These are phyloP conservation scores for Alternaria panax DNA, from an alignment of 2,329 filamentous ascomycete species.

Conservation along the genomic window DNA sequence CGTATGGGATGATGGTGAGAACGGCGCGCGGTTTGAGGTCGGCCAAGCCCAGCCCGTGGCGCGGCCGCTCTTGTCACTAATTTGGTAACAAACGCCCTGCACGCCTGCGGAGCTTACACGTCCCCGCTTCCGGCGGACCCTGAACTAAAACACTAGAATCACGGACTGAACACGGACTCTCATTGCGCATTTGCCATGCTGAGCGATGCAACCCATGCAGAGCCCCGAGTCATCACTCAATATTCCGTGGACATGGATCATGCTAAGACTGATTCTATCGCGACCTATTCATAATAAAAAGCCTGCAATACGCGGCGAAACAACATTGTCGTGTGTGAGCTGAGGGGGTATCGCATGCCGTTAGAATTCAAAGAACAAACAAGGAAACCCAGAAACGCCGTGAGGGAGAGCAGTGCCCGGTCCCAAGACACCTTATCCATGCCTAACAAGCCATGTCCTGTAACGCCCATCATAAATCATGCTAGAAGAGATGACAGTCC, in stretches of 20 bases:
- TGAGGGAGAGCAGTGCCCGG: conserved; percentile 14
- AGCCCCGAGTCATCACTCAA: too few species aligned
- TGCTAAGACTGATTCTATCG: conserved; percentile 16
- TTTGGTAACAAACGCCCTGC: too few species aligned
- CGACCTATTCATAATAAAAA: conserved; percentile 12
- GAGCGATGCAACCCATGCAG: too few species aligned
- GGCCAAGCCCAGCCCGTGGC: too few species aligned
- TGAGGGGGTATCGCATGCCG: conserved; percentile 23
- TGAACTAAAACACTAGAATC: conserved; percentile 6
- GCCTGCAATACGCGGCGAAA: conserved; percentile 20
- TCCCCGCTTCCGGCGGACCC: conserved; percentile 29
- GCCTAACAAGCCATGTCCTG: conserved; percentile 24
- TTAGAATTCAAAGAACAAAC: conserved; percentile 2
- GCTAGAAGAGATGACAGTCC: conserved; percentile 19
- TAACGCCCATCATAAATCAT: conserved; percentile 44
- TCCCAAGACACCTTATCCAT: conserved; percentile 30
- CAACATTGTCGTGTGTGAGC: conserved; percentile 22
- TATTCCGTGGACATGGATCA: too few species aligned
- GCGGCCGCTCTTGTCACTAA: too few species aligned
- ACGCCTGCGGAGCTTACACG: conserved; percentile 21
- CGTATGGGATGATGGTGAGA: conserved; percentile 19
- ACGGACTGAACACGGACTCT: not conserved
- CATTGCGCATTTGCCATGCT: too few species aligned
- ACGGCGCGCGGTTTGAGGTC: conserved; percentile 32
- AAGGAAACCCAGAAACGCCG: conserved; percentile 23